A percentile compares a stretch with the other conserved stretches of the same genome.
Evolutionary conservation across 768 basidiomycete genomes (phyloP).

Genomic region (Lanmaoa rubissima): DNA sequence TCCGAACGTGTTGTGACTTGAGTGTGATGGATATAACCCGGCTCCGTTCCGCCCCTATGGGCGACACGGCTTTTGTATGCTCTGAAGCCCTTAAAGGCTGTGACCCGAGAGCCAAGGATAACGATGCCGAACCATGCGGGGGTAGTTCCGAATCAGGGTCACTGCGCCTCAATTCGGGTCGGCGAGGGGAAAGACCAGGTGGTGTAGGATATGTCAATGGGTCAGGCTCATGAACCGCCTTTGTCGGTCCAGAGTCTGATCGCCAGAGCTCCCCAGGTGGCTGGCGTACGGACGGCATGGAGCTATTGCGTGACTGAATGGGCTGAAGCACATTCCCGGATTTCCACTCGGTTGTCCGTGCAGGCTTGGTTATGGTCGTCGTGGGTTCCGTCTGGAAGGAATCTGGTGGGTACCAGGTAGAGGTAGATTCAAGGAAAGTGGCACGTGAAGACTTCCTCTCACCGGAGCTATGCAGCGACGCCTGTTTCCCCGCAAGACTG

Average conservation of each 20-base stretch:
- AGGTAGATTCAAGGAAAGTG: conserved; percentile 3
- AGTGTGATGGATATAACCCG: conserved; percentile 18
- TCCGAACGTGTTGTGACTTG: conserved; percentile 4
- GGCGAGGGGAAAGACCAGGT: conserved; percentile 20
- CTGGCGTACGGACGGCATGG: conserved; percentile 15
- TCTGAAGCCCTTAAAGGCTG: conserved; percentile 24
- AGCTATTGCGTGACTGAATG: conserved; percentile 11
- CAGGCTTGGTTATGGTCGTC: conserved; percentile 2
- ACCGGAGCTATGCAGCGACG: conserved; percentile 12
- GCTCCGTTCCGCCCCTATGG: conserved; percentile 33
- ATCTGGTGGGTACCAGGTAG: conserved; percentile 9
- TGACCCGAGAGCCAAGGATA: conserved; percentile 27
- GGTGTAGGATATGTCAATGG: conserved; percentile 13
- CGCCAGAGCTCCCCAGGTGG: conserved; percentile 23
- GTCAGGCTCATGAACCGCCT: not conserved
- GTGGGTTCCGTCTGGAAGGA: not conserved
- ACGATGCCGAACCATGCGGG: conserved; percentile 16
- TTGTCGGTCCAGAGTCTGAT: conserved; percentile 12
- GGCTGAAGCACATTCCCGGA: conserved; percentile 20
- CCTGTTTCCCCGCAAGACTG: conserved; percentile 3
- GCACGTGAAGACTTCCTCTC: conserved; percentile 11
- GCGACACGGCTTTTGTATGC: conserved; percentile 20
- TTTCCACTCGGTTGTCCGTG: conserved; percentile 15
- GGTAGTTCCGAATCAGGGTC: conserved; percentile 3
- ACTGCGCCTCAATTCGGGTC: conserved; percentile 8